Conservation (phyloP, 164 flowering plant species). For the Liquidambar formosana region DNA sequence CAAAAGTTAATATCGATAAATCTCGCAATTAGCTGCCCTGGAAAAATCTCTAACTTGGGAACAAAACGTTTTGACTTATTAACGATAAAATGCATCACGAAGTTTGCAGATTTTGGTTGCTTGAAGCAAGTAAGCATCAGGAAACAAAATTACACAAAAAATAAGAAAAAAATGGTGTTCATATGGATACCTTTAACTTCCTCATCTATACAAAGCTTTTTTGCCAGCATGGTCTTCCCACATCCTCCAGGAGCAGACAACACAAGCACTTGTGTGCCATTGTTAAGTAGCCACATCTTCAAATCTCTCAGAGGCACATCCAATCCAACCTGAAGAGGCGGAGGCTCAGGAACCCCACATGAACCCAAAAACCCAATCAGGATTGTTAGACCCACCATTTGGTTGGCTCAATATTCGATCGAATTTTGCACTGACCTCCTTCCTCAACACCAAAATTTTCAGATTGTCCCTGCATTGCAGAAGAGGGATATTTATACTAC, state of each 20-base stretch:
- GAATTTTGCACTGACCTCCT: background rate
- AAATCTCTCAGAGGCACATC: constrained; percentile 35
- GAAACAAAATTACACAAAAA: no score
- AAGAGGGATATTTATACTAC: no score
- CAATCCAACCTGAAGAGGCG: constrained; percentile 27
- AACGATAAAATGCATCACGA: no score
- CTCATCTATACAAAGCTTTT: constrained; percentile 25
- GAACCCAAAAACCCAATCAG: background rate
- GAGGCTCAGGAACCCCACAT: constrained; percentile 21
- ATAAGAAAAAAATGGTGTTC: background rate
- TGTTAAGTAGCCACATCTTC: constrained; percentile 29
- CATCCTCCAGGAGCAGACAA: constrained; percentile 40
- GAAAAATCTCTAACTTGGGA: no score
- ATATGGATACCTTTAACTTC: constrained; percentile 29
- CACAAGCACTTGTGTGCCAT: constrained; percentile 16
- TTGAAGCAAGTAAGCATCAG: no score
- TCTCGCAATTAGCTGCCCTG: no score
- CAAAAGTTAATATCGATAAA: no score
- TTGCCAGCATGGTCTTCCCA: constrained; percentile 44
- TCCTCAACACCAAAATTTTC: no score
- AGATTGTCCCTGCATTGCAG: no score
- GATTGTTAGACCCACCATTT: background rate
- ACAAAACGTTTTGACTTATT: no score
- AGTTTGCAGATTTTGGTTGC: no score
- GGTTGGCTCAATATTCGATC: background rate